Percentiles rank a stretch among this genome's conserved stretches.
Conservation (phyloP, 2,329 filamentous ascomycete genomes). For the Ophiostoma tasmaniense region DNA sequence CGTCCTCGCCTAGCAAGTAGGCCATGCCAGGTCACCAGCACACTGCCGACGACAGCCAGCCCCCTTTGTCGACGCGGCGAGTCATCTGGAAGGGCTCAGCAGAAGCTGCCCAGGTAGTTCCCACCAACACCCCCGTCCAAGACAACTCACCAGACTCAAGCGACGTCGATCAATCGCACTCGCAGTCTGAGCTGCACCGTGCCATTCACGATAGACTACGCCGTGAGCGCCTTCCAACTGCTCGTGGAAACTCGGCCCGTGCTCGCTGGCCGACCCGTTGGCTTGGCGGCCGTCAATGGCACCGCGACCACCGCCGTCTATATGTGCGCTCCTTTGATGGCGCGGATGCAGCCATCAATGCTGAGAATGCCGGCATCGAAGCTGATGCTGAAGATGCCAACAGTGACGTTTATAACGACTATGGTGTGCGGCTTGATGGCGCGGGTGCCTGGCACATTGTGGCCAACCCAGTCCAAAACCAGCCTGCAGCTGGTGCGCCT, state of each 20-base stretch:
- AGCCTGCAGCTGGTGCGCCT: neutral
- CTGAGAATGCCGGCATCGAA: neutral
- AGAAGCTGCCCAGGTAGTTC: neutral
- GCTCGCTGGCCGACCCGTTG: constrained; percentile 13
- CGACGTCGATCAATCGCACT: neutral
- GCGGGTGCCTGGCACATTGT: neutral
- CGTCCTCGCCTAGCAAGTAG: constrained; percentile 4
- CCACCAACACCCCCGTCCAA: neutral
- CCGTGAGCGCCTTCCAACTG: neutral
- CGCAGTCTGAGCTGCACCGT: constrained; percentile 3
- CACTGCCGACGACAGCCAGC: neutral
- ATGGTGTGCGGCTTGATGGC: constrained; percentile 3
- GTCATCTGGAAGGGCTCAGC: neutral
- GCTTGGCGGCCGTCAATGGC: constrained; percentile 11
- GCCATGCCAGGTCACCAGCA: neutral
- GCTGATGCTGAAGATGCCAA: neutral
- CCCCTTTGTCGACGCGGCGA: neutral
- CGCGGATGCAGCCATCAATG: neutral
- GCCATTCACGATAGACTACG: constrained; percentile 11
- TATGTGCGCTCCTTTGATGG: constrained; percentile 15
- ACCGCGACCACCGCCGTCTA: constrained; percentile 8
- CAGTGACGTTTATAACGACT: neutral
- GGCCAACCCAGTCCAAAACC: neutral
- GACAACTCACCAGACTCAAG: neutral
- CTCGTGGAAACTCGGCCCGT: neutral